Percentiles rank a stretch among this genome's conserved stretches.
Evolutionary conservation across 2,329 filamentous ascomycete genomes (phyloP).

Genomic region (Fusarium brachygibbosum): DNA sequence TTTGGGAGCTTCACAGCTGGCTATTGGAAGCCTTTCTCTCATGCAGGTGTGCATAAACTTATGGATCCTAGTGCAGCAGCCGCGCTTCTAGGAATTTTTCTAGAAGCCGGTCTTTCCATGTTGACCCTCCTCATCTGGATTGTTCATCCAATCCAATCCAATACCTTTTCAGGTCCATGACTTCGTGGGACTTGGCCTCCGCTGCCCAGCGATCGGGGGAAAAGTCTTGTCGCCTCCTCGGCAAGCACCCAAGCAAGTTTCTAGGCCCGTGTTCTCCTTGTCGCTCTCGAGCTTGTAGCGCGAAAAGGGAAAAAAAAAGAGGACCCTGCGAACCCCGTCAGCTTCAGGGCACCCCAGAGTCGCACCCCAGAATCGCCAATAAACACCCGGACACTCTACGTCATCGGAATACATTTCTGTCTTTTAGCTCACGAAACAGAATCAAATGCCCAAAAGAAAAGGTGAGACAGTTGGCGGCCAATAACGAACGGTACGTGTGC

Average conservation of each 20-base stretch:
- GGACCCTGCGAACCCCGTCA: slow-evolving; percentile 23
- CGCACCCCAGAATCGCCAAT: slow-evolving; percentile 42
- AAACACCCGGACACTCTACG: slow-evolving; percentile 40
- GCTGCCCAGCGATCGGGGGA: slow-evolving; percentile 39
- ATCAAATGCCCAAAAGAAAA: slow-evolving; percentile 22
- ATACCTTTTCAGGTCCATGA: slow-evolving; percentile 9
- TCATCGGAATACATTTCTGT: slow-evolving; percentile 41
- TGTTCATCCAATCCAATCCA: slow-evolving; percentile 24
- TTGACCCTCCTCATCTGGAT: slow-evolving; percentile 11
- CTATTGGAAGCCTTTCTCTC: slow-evolving; percentile 24
- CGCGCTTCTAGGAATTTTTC: slow-evolving; percentile 46
- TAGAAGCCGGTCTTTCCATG: slow-evolving; percentile 44
- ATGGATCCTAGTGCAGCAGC: slow-evolving; percentile 29
- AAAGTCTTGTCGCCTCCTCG: slow-evolving; percentile 35
- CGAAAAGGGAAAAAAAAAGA: slow-evolving; percentile 8
- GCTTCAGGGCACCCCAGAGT: slow-evolving; percentile 43
- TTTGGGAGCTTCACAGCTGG: slow-evolving; percentile 32
- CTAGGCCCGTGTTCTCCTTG: slow-evolving; percentile 36
- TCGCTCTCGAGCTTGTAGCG: slow-evolving; percentile 15
- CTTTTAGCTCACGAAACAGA: slow-evolving; percentile 14
- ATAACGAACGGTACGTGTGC: slow-evolving; percentile 10
- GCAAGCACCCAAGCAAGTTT: slow-evolving; percentile 40
- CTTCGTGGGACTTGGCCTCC: slow-evolving; percentile 26
- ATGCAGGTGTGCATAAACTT: slow-evolving; percentile 37
- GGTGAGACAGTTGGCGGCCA: slow-evolving; percentile 44